phyloP scores from a whole-genome alignment of 2,329 filamentous ascomycete genomes.

The Cryoendolithus antarcticus region DNA sequence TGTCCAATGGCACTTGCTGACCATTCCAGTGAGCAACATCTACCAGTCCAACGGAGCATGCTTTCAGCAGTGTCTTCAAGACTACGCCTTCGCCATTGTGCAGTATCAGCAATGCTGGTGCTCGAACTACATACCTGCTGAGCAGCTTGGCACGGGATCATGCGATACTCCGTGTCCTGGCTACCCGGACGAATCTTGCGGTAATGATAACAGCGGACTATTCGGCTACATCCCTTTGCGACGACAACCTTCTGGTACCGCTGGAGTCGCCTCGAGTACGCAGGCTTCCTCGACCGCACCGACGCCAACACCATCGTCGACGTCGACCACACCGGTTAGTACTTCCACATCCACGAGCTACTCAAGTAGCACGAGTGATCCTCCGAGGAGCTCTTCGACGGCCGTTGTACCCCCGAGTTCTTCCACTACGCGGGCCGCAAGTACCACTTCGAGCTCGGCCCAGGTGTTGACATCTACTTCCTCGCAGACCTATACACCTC shows the following conservation, averaged over 20 bases:
- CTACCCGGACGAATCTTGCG: slow-evolving; percentile 55
- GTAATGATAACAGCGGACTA: slow-evolving; percentile 38
- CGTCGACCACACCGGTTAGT: slow-evolving; percentile 15
- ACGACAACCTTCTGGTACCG: slow-evolving; percentile 46
- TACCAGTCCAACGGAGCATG: slow-evolving; percentile 61
- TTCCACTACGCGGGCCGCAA: background rate
- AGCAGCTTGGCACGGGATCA: slow-evolving; percentile 25
- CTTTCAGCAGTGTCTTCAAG: slow-evolving; percentile 41
- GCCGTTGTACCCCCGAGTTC: slow-evolving; percentile 2
- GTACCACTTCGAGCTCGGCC: slow-evolving; percentile 4
- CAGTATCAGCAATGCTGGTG: slow-evolving; percentile 61
- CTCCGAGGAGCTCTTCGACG: slow-evolving; percentile 3
- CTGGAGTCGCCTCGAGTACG: slow-evolving; percentile 20
- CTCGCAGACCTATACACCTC: slow-evolving; percentile 6
- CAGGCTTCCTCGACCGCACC: slow-evolving; percentile 9
- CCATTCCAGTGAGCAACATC: slow-evolving; percentile 21
- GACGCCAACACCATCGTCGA: too few relatives aligned
- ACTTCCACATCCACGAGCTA: slow-evolving; percentile 5
- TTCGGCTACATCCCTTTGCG: slow-evolving; percentile 54
- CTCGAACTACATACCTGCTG: slow-evolving; percentile 51
- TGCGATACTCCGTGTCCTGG: slow-evolving; percentile 55
- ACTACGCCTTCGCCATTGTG: slow-evolving; percentile 57
- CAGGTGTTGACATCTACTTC: slow-evolving; percentile 9
- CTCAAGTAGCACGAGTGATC: slow-evolving; percentile 2
- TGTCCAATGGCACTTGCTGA: background rate